A percentile compares a stretch with the other conserved stretches of the same genome.
These are phyloP conservation scores for Misopates orontium DNA, from an alignment of 257 asterid genomes.

Conservation along the genomic window DNA sequence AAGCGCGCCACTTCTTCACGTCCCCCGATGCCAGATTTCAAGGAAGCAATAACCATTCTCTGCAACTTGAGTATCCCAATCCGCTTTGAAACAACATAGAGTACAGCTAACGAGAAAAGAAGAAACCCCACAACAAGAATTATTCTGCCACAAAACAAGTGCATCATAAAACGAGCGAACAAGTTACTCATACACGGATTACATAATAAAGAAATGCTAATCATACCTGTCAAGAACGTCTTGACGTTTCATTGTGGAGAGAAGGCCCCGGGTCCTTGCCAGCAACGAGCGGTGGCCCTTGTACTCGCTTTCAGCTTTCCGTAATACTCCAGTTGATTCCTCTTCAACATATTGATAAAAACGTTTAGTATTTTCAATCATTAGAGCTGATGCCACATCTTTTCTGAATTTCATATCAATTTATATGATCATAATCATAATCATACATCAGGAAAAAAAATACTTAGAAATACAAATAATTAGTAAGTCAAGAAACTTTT, in stretches of 20 bases:
- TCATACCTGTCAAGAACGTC: conserved; percentile 82
- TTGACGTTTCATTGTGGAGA: conserved; percentile 88
- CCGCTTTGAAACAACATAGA: conserved; percentile 91
- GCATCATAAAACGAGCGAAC: conserved; percentile 13
- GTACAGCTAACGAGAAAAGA: conserved; percentile 79
- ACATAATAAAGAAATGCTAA: not conserved
- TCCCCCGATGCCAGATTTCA: conserved; percentile 70
- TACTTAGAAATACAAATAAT: not conserved
- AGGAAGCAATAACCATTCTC: conserved; percentile 65
- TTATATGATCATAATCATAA: not conserved
- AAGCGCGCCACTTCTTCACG: conserved; percentile 43
- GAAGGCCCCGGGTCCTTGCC: conserved; percentile 77
- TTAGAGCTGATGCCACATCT: not conserved
- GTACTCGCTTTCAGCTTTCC: conserved; percentile 89
- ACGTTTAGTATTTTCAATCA: not conserved
- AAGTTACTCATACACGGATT: not conserved
- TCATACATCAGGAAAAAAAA: not conserved
- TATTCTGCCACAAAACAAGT: conserved; percentile 49
- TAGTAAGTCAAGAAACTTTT: conserved; percentile 5
- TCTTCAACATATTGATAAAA: conserved; percentile 52
- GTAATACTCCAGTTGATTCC: conserved; percentile 78
- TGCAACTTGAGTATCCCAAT: conserved; percentile 84
- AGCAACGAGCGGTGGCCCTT: conserved; percentile 86
- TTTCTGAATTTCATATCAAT: not conserved
- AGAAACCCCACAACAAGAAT: conserved; percentile 65